These are phyloP conservation scores for Poa pratensis DNA, from an alignment of 176 grass and related monocot genomes.

Conservation along the genomic window DNA sequence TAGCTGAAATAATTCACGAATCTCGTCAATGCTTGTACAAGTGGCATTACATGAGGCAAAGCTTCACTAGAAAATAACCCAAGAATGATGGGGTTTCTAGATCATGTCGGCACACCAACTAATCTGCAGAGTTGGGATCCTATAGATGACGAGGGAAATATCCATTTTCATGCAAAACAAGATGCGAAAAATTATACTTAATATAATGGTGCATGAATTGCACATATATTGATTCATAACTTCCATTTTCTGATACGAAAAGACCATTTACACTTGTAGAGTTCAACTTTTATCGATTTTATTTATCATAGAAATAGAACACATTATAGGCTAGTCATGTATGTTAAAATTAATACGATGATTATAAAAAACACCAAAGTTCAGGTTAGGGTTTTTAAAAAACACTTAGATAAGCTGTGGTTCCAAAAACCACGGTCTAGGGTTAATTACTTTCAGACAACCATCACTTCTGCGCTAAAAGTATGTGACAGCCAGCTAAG, in stretches of 20 bases:
- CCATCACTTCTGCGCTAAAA: too few species aligned
- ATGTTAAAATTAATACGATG: not conserved
- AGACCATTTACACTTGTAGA: too few species aligned
- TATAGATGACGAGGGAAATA: not conserved
- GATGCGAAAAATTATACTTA: not conserved
- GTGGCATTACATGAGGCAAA: not conserved
- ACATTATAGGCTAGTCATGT: not conserved
- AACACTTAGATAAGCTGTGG: too few species aligned
- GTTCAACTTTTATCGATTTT: not conserved
- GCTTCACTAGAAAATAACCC: slow-evolving; percentile 24
- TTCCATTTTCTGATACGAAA: too few species aligned
- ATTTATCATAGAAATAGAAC: not conserved
- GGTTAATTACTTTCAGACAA: too few species aligned
- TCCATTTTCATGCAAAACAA: not conserved
- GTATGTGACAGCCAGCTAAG: too few species aligned
- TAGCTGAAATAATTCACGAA: slow-evolving; percentile 6
- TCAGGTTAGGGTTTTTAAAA: too few species aligned
- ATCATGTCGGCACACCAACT: slow-evolving; percentile 49
- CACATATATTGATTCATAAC: too few species aligned
- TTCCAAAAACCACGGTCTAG: too few species aligned
- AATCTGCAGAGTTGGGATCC: slow-evolving; percentile 50
- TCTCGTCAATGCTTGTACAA: slow-evolving; percentile 4
- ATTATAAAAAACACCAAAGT: too few species aligned
- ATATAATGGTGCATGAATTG: too few species aligned
- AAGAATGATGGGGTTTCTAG: slow-evolving; percentile 17